Conservation (phyloP, 257 asterid species). For the Solanum paucissectum region DNA sequence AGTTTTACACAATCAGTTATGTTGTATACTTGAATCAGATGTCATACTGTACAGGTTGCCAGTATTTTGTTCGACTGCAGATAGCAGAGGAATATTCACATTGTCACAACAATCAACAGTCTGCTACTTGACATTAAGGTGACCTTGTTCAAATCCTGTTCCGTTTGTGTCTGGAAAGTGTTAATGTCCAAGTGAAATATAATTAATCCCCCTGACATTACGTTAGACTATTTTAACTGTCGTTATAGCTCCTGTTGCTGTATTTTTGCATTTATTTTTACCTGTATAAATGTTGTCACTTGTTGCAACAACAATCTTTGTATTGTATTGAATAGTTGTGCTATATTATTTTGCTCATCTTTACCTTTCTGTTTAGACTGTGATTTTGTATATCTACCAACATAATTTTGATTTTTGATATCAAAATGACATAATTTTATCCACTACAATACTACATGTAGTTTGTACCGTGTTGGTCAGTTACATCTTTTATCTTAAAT, state of each 20-base stretch:
- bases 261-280: too few species aligned
- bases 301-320: background rate
- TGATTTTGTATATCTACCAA: too few species aligned
- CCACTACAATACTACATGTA: background rate
- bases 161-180: background rate
- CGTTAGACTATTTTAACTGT: background rate
- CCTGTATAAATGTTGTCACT: background rate
- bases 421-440: background rate
- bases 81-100: background rate
- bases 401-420: background rate
- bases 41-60: background rate
- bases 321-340: background rate
- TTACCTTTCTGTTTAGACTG: background rate
- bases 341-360: background rate
- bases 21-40: too few species aligned
- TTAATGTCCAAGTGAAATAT: background rate
- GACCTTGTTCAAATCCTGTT: background rate
- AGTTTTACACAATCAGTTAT: background rate
- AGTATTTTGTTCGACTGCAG: background rate
- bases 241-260: background rate
- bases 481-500: background rate
- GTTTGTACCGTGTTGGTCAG: background rate
- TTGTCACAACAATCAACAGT: background rate
- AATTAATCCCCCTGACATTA: background rate
- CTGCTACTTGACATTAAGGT: background rate